These are phyloP conservation scores for Ligustrum vulgare DNA, from an alignment of 257 asterid species.

Conservation along the genomic window DNA sequence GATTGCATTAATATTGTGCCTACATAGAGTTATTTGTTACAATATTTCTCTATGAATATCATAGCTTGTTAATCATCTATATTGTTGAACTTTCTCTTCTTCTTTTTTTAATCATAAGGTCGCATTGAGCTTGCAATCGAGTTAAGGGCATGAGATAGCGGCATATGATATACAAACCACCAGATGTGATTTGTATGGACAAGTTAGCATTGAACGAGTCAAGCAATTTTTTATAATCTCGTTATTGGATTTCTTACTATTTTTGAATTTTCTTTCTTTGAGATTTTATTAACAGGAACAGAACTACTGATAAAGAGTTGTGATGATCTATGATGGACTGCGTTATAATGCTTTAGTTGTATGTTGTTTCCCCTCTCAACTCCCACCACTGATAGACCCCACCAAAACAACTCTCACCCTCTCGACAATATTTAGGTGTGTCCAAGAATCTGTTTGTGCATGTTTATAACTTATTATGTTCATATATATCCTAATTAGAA, in stretches of 20 bases:
- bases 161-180: constrained; percentile 95
- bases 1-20: background rate
- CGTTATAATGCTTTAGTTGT: constrained; percentile 97
- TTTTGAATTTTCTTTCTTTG: constrained; percentile 23
- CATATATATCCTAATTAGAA: too few species aligned
- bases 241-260: constrained; percentile 9
- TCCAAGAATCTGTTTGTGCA: background rate
- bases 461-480: too few species aligned
- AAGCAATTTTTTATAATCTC: constrained; percentile 1
- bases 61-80: constrained; percentile 13
- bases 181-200: constrained; percentile 95
- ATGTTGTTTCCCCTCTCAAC: constrained; percentile 33
- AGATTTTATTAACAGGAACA: constrained; percentile 50
- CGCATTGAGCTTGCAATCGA: constrained; percentile 91
- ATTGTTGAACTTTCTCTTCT: constrained; percentile 16
- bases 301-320: constrained; percentile 73
- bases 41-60: background rate
- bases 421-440: background rate
- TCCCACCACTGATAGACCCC: background rate
- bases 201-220: constrained; percentile 45
- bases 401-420: background rate
- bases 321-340: constrained; percentile 95
- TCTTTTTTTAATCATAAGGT: constrained; percentile 43
- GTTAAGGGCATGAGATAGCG: constrained; percentile 82
- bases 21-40: background rate